Conservation (phyloP, 768 basidiomycete species). For the Mycena vulgaris region DNA sequence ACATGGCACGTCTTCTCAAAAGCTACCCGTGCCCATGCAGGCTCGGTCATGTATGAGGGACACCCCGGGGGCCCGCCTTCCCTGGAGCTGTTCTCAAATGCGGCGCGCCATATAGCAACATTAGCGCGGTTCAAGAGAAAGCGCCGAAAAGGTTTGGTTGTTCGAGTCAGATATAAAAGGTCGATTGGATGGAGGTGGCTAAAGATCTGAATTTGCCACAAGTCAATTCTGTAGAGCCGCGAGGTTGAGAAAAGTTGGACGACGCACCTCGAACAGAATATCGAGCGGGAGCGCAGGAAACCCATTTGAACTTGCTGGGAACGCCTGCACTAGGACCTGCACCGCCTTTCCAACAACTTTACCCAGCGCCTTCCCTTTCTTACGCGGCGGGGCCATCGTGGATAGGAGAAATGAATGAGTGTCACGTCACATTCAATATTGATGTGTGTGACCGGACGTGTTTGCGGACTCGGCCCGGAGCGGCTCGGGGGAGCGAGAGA, state of each 20-base stretch:
- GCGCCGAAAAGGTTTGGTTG: constrained; percentile 30
- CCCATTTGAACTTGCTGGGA: background rate
- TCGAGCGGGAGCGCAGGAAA: constrained; percentile 17
- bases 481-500: too few species aligned
- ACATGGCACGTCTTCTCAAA: constrained; percentile 31
- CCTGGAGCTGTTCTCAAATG: constrained; percentile 4
- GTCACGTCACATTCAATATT: too few species aligned
- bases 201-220: constrained; percentile 44
- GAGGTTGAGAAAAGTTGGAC: background rate
- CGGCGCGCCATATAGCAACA: constrained; percentile 32
- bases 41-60: constrained; percentile 17
- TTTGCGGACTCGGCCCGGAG: too few species aligned
- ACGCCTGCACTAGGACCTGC: background rate
- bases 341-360: background rate
- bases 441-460: too few species aligned
- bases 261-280: constrained; percentile 26
- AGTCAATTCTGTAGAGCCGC: background rate
- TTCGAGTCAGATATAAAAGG: constrained; percentile 25
- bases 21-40: constrained; percentile 26
- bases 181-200: constrained; percentile 41
- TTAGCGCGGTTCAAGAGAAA: constrained; percentile 32
- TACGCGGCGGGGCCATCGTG: background rate
- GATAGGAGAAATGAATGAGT: background rate
- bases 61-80: constrained; percentile 17
- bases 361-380: too few species aligned